Base-by-base conservation (phyloP, 352 stramenopile species). In the Phytophthora nicotianae region DNA sequence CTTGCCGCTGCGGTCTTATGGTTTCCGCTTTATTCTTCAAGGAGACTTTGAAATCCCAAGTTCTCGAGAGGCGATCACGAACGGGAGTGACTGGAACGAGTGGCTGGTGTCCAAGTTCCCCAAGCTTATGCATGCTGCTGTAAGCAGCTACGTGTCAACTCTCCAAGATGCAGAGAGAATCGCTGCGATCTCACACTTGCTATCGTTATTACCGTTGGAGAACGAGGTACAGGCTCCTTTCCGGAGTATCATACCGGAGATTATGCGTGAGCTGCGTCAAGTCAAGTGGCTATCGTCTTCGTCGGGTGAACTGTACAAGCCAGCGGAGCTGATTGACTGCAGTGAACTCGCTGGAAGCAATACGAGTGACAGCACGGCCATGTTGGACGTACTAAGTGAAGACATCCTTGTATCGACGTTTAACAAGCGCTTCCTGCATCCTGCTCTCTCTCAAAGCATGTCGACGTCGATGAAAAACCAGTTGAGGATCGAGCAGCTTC, bases 21-120 rank as follows among this genome's bases (percentile, higher is more conserved):
- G 83, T 17, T 91, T 96, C 27, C 81, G 80, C 1, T 96, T 93
- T 75, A 90, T 97, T 29, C 24, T 97, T 8, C 89, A 97, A 26
- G 87, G 78, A 33, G 84, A 97, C 46, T 97, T 95, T 63, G 82
- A 95, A 48, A 81, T 96, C 1, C 82, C 87, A 13, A 95, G 87
- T 47, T 96, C 85, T 20, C 79, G 89, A 26, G 89, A 97, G 53
- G 84, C 87, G 8, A 89, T 97, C 21, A 79, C 77, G 13, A 91
- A 88, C 41, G 82, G 85, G 3, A 94, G 83, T 55, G 81, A 90
- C 38, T 97, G 89, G 89, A 97, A 97, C 48, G 85, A 94, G 63
- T 95, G 85, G 86, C 81, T 97, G 14, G 71, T 95, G 13, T 77
- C 83, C 8, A 81, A 88, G 27, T 77, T 91, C 26, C 82, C 89